Evolutionary conservation across 805 yeast genomes (phyloP).

Genomic region (Diddensiella santjacobensis): DNA sequence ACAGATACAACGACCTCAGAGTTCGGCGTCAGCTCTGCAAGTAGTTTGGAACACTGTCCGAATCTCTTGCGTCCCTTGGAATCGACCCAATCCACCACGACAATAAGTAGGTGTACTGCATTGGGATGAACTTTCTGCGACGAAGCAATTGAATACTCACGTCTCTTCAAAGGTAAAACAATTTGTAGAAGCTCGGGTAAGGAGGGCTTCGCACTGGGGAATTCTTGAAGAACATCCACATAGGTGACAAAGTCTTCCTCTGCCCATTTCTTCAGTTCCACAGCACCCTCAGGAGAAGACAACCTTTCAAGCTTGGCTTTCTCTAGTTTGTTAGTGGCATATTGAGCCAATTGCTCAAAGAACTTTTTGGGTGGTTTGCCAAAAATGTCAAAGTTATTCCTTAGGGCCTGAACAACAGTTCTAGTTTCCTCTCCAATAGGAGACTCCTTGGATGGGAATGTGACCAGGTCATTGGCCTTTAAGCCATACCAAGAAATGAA

Average conservation of each 20-base stretch:
- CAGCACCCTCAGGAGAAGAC: conserved; percentile 78
- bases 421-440: conserved; percentile 69
- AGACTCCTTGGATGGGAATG: conserved; percentile 50
- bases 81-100: conserved; percentile 95
- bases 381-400: conserved; percentile 78
- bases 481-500: conserved; percentile 72
- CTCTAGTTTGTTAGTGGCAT: conserved; percentile 66
- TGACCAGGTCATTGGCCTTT: conserved; percentile 62
- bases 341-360: conserved; percentile 75
- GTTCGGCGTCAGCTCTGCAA: conserved; percentile 75
- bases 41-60: conserved; percentile 92
- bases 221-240: conserved; percentile 75
- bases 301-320: conserved; percentile 57
- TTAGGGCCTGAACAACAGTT: conserved; percentile 76
- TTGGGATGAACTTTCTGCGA: conserved; percentile 90
- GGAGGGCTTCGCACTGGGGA: conserved; percentile 76
- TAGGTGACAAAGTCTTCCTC: conserved; percentile 80
- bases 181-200: conserved; percentile 65
- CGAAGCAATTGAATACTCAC: conserved; percentile 97
- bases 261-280: conserved; percentile 74
- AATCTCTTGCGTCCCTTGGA: conserved; percentile 76
- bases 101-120: conserved; percentile 86
- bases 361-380: conserved; percentile 96
- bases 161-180: conserved; percentile 85
- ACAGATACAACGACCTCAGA: conserved; percentile 88